Evolutionary conservation across 768 basidiomycete species (phyloP), one percentile per base, ranked within the genome.

Genomic region (Naematelia encephala): DNA sequence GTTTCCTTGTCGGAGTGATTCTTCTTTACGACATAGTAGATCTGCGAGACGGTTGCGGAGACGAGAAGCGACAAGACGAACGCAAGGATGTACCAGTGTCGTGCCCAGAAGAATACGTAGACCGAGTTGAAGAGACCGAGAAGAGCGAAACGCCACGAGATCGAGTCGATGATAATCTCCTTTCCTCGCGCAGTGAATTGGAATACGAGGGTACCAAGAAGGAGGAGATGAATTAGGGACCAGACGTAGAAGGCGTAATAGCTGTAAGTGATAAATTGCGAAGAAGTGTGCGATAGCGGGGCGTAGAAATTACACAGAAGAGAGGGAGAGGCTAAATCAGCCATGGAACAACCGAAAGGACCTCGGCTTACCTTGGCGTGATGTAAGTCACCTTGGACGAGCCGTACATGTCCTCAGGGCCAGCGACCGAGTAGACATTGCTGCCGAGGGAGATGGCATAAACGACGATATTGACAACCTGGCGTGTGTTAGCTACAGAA

Each of bases 111-210:
- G 79, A 87, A 87, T 72, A 96, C 84, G 80, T 91, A 94, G 80
- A 92, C 83, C 57, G 89, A 82, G 77, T 93, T 97, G 65, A 97
- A 82, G 51, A 94, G 68, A 45, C 83, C 90, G 54, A 98, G 84
- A 56, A 97, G 82, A 8, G 90, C 87, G 80, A 98, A 90, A 51
- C 91, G 83, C 91, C 92, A 99, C 26, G 85, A 84, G 62, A 99
- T 84, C 50, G 87, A 89, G 67, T 96, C 90, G 59, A 97, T 81
- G 64, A 96, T 84, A 74, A 85, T 82, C 29, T 77, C 81, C 76
- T 93, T 90, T 28, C 91, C 92, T 19, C 67, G 66, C 5, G 71
- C 59, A 21, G 75, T 74, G 67, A 75, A 79, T 58, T 79, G 79
- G 68, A 75, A 77, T 80, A 94, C 83, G 69, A 97, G 81, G 28